Percentiles rank a stretch among this genome's conserved stretches.
These are phyloP conservation scores for Huntiella bhutanensis DNA, from an alignment of 2,329 filamentous ascomycete species.

Conservation along the genomic window DNA sequence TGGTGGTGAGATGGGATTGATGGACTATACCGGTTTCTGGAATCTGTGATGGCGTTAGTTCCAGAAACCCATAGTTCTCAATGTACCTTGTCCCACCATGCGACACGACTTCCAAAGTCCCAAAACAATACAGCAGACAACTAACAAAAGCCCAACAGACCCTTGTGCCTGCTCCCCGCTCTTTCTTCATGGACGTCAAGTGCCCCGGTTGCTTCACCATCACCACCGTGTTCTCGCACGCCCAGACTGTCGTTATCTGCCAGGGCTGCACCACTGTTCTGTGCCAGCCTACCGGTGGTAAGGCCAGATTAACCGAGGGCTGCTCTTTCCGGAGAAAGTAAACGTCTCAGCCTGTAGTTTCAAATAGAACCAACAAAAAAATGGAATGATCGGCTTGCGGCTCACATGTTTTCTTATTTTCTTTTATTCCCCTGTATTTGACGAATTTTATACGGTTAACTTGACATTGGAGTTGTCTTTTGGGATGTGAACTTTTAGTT, in stretches of 20 bases:
- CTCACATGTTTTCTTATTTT: conserved; percentile 11
- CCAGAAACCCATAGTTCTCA: not conserved
- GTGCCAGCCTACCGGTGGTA: conserved; percentile 98
- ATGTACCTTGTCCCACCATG: not conserved
- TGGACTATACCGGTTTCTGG: not conserved
- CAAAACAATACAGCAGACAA: not conserved
- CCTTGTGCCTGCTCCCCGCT: conserved; percentile 88
- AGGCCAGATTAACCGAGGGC: conserved; percentile 96
- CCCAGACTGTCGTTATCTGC: conserved; percentile 99
- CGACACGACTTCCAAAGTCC: too few relatives aligned
- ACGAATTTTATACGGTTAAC: conserved; percentile 14
- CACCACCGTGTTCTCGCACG: conserved; percentile 99
- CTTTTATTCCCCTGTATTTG: not conserved
- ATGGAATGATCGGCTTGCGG: conserved; percentile 12
- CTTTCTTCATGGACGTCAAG: conserved; percentile 99
- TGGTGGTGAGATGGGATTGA: too few relatives aligned
- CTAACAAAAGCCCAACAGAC: conserved; percentile 32
- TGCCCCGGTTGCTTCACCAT: conserved; percentile 99
- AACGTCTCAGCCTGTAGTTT: conserved; percentile 23
- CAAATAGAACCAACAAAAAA: conserved; percentile 15
- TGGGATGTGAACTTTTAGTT: not conserved
- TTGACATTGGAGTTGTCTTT: not conserved
- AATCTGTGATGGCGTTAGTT: not conserved
- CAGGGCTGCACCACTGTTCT: conserved; percentile 98
- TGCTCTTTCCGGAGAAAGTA: conserved; percentile 99